Evolutionary conservation across 108 stramenopile species (phyloP), one percentile per base, ranked within the genome.

Genomic region (Conticribra weissflogii): DNA sequence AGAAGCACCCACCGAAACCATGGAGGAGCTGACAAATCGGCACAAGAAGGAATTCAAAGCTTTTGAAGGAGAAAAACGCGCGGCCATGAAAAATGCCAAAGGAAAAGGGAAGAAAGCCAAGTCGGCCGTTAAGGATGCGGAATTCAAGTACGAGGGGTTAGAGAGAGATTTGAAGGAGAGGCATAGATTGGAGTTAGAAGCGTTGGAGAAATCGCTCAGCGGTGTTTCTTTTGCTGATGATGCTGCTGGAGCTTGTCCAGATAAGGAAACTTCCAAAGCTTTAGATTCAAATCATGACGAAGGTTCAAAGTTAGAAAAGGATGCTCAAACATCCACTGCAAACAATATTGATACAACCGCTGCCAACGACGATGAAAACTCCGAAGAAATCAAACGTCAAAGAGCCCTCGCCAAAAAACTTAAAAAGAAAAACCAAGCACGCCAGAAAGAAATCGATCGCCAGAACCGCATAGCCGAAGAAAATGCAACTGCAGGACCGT

Each of bases 21-120:
- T 73, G 41, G 85, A 88, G 9, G 81, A 86, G 32, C 45, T 88
- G 18, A 68, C 81, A 36, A n/a, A 76, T 15, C 60, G 79, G 9
- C 87, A 92, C 59, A 85, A 84, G 54, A 91, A 91, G 72, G 95
- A 90, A 62, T 41, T 93, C 24, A 92, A 94, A 75, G 75, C 85
- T 30, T 80, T 96, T 64, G 89, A 94, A 15, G 85, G 84, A 41
- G 92, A 91, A 76, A 92, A 92, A 59, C 80, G 88, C 36, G 76
- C 84, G 8, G 85, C 86, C 23, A 54, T 92, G 28, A 91, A 93
- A 71, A 96, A 88, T 74, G 86, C 88, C 47, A 91, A 94, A 66
- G 79, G 61, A 17, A 81, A 70, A 16, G 81, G 77, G 3, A 89
- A 92, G 63, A 93, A 92, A 63, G 90, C 69, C 22, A 96, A 92